A percentile compares a stretch with the other conserved stretches of the same genome.
phyloP scores from a whole-genome alignment of 805 yeast species.

The Saturnispora besseyi region DNA sequence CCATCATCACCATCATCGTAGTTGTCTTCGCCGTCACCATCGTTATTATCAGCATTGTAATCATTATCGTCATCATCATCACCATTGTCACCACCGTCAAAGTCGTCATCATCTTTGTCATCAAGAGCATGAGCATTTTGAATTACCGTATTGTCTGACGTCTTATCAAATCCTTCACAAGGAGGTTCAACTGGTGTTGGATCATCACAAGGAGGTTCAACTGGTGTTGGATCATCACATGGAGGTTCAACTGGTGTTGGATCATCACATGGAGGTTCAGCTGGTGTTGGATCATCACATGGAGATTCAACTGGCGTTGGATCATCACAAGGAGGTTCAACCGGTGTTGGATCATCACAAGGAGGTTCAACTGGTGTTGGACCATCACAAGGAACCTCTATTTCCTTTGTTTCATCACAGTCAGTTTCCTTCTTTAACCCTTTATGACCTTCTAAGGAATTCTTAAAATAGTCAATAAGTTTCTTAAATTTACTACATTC shows the following conservation, averaged over 20 bases:
- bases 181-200: background rate
- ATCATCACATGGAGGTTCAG: background rate
- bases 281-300: background rate
- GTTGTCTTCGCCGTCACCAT: too few species aligned
- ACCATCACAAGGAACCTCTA: background rate
- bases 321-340: background rate
- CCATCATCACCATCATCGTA: too few species aligned
- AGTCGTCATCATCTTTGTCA: too few species aligned
- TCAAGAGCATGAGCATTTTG: too few species aligned
- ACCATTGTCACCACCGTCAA: too few species aligned
- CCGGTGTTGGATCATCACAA: too few species aligned
- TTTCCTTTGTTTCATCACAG: background rate
- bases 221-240: background rate
- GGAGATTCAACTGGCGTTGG: background rate
- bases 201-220: background rate
- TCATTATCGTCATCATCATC: too few species aligned
- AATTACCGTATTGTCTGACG: too few species aligned
- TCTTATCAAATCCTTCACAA: too few species aligned
- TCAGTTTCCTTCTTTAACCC: background rate
- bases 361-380: background rate
- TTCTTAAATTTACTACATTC: constrained; percentile 20
- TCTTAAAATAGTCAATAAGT: constrained; percentile 15
- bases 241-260: background rate
- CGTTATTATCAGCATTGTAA: too few species aligned
- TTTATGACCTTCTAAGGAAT: background rate